Base-by-base conservation (phyloP, 2,329 filamentous ascomycete genomes). In the Fusarium solani-melongenae region DNA sequence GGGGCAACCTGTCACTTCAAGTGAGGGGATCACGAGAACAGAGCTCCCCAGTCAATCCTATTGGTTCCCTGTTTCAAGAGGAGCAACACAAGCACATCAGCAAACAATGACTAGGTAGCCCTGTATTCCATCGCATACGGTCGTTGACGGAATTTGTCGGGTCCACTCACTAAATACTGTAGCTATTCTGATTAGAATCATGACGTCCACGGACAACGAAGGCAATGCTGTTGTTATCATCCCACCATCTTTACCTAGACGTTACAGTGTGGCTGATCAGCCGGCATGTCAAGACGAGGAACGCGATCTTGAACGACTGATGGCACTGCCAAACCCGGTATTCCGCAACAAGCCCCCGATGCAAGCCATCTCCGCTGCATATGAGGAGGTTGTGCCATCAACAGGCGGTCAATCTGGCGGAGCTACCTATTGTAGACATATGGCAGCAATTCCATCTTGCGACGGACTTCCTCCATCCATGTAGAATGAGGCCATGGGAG, bases 291-390 rank as follows among this genome's bases (percentile, higher is more conserved):
- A 41, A 41, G 55, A 44, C 41, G 49, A 66, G 41, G 57, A 66
- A 61, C 46, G 38, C 33, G 62, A 66, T 65, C 56, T 51, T 46
- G 22, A 31, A 56, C 31, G 33, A 29, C 31, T 58, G 55, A 36
- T 62, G 51, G 66, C 56, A 56, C 33, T 71, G 33, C 71, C 69
- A 31, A 67, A 73, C 49, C 53, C 11, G 58, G 49, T 24, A 62
- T 69, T 44, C 68, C 62, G 63, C 31, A 17, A 55, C 4, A 46
- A 49, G 33, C 34, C 41, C 20, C 71, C 12, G 31, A 60, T 65
- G 55, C 58, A 73, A 64, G 62, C 62, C 53, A 44, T 64, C 22
- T 57, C 27, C 33, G 29, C 46, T 33, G 51, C 41, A 59, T 62
- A 66, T 36, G 39, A 31, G 8, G 27, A 55, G 46, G 44, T 49